Conservation (phyloP, 2,329 filamentous ascomycete genomes). For the Verticillium nubilum region DNA sequence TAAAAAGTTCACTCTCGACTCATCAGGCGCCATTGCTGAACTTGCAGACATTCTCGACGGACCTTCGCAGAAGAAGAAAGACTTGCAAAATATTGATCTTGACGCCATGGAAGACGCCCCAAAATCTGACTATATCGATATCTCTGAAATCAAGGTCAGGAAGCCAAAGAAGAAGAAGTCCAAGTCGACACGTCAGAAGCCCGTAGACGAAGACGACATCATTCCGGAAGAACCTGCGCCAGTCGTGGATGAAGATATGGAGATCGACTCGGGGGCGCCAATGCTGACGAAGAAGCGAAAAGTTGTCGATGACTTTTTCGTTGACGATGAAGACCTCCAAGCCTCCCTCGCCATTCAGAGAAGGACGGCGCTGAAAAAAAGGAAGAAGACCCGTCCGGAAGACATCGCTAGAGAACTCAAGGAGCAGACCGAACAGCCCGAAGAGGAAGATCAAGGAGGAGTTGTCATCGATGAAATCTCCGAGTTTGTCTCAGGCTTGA, state of each 20-base stretch:
- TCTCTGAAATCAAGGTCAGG: constrained; percentile 84
- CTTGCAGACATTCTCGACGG: constrained; percentile 50
- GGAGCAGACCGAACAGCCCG: constrained; percentile 50
- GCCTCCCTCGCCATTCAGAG: constrained; percentile 79
- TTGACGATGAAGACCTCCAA: constrained; percentile 91
- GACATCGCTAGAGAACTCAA: constrained; percentile 80
- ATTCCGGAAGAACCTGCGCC: constrained; percentile 35
- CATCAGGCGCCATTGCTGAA: constrained; percentile 64
- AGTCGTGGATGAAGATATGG: constrained; percentile 57
- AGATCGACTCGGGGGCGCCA: constrained; percentile 59
- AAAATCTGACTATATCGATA: constrained; percentile 81
- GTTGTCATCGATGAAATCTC: constrained; percentile 94
- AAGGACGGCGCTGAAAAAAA: constrained; percentile 80
- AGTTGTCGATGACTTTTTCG: constrained; percentile 57
- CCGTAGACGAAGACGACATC: constrained; percentile 57
- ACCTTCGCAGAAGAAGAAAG: constrained; percentile 50
- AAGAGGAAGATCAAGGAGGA: constrained; percentile 45
- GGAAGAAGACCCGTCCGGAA: constrained; percentile 79
- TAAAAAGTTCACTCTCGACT: constrained; percentile 83
- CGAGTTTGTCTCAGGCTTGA: constrained; percentile 85
- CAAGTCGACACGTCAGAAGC: constrained; percentile 67
- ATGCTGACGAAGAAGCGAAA: constrained; percentile 54
- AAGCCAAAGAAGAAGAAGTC: constrained; percentile 93
- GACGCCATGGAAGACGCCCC: constrained; percentile 72
- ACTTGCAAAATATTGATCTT: constrained; percentile 67